Base-by-base conservation (phyloP, 352 stramenopile genomes). In the Phytophthora pini region DNA sequence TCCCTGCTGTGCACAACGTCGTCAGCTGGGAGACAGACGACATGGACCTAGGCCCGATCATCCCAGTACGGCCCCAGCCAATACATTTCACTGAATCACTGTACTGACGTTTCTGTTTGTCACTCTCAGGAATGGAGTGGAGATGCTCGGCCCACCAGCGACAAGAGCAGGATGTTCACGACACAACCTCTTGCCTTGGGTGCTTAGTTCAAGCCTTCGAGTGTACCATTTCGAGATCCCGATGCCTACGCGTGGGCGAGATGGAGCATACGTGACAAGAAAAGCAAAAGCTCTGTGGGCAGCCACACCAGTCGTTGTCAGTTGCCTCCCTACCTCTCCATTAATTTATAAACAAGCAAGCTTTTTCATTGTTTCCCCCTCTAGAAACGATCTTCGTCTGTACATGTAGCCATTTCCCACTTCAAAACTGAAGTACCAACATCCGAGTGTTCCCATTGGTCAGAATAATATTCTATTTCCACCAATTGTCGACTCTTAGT, bases 1-100 rank as follows among this genome's bases (percentile, higher is more conserved):
- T 84, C 50, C 78, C 78, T 0, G 61, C 64, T 12, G 66, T 84
- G 31, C 74, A 78, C 75, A 79, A 71, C 47, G 71, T 77, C 60
- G 45, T 87, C 36, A 82, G 67, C 50, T 87, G 78, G 78, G 78
- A 87, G 11, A 52, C 51, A 1, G 32, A 45, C 12, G 31, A 44
- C 34, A 36, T 46, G 13, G 22, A 56, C 26, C 24, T 57, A 22
- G 50, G 50, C 8, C 50, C 50, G 13, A 48, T 57, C 49, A 24
- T 56, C 22, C 49, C 49, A 38, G 49, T 57, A 48, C 29, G 29
- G 43, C 2, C 5, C 15, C 29, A 36, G 2, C 15, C 38, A 7
- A 36, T 36, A 36, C 9, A 13, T 7, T 13, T 22, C 9, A 12
- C 20, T 27, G 8, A 53, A 53, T 5, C 27, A 27, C n/a, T 22